phyloP scores from a whole-genome alignment of 768 basidiomycete genomes.

The Bullera alba region DNA sequence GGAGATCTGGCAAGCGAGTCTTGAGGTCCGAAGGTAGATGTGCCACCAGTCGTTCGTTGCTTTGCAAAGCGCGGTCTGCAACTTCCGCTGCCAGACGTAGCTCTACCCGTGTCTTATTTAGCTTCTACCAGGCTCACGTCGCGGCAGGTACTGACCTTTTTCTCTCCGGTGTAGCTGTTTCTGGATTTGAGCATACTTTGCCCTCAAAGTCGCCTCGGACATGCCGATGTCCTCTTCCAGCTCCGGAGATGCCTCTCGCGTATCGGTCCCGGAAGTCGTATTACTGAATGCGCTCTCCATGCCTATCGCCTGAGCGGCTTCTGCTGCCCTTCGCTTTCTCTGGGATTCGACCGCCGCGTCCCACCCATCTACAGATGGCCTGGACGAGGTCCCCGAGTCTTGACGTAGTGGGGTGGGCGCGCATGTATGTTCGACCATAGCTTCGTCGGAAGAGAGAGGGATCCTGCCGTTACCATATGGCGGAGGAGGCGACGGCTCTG shows the following conservation, averaged over 20 bases:
- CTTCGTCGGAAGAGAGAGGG: background rate
- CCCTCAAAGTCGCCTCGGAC: slow-evolving; percentile 10
- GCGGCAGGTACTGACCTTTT: slow-evolving; percentile 22
- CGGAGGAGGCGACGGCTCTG: slow-evolving; percentile 33
- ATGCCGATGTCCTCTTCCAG: slow-evolving; percentile 24
- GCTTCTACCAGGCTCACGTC: too few relatives aligned
- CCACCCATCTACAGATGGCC: background rate
- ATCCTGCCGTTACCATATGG: slow-evolving; percentile 24
- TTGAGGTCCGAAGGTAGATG: slow-evolving; percentile 11
- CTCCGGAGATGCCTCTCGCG: slow-evolving; percentile 2
- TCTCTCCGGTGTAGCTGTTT: slow-evolving; percentile 17
- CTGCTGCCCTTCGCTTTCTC: slow-evolving; percentile 9
- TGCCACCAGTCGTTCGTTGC: slow-evolving; percentile 23
- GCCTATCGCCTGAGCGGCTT: slow-evolving; percentile 16
- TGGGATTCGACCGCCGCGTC: background rate
- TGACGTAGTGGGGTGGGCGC: slow-evolving; percentile 7
- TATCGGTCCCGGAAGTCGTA: slow-evolving; percentile 2
- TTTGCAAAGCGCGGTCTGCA: slow-evolving; percentile 24
- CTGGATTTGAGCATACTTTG: slow-evolving; percentile 12
- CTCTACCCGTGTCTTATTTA: too few relatives aligned
- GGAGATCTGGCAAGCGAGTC: slow-evolving; percentile 1
- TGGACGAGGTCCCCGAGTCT: slow-evolving; percentile 6
- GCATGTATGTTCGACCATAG: background rate
- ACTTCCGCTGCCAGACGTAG: slow-evolving; percentile 31
- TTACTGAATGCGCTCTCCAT: slow-evolving; percentile 15